phyloP scores from a whole-genome alignment of 2,329 filamentous ascomycete genomes.

The Bipolaris bicolor region DNA sequence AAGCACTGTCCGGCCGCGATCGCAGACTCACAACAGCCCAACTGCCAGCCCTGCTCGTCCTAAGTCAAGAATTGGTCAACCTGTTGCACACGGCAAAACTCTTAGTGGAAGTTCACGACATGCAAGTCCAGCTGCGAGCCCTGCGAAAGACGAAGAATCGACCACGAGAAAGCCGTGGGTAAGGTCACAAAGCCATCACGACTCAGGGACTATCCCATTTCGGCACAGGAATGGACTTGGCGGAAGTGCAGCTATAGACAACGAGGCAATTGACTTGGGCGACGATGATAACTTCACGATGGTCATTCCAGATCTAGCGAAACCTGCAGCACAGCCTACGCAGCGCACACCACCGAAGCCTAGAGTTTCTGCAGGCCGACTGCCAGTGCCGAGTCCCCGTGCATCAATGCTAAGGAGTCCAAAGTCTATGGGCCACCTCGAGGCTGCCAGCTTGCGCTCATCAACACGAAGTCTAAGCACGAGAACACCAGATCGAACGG shows the following conservation, averaged over 20 bases:
- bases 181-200: conserved; percentile 42
- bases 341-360: conserved; percentile 45
- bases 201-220: conserved; percentile 40
- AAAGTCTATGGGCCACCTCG: conserved; percentile 37
- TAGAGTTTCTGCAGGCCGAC: conserved; percentile 27
- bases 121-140: conserved; percentile 43
- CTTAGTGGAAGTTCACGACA: conserved; percentile 37
- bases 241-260: conserved; percentile 50
- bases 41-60: conserved; percentile 45
- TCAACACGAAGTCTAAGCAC: conserved; percentile 41
- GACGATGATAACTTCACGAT: conserved; percentile 60
- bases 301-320: conserved; percentile 53
- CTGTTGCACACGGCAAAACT: conserved; percentile 37
- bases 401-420: conserved; percentile 36
- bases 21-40: conserved; percentile 45
- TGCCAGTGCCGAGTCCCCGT: conserved; percentile 39
- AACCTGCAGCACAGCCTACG: conserved; percentile 35
- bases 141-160: conserved; percentile 54
- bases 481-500: conserved; percentile 43
- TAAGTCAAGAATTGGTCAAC: conserved; percentile 45
- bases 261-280: conserved; percentile 42
- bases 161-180: conserved; percentile 56
- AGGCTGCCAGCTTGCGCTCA: conserved; percentile 18
- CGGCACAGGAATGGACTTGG: conserved; percentile 49
- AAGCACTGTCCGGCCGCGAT: conserved; percentile 37